These are phyloP conservation scores for Fusarium hostae DNA, from an alignment of 2,329 filamentous ascomycete genomes.

Conservation along the genomic window DNA sequence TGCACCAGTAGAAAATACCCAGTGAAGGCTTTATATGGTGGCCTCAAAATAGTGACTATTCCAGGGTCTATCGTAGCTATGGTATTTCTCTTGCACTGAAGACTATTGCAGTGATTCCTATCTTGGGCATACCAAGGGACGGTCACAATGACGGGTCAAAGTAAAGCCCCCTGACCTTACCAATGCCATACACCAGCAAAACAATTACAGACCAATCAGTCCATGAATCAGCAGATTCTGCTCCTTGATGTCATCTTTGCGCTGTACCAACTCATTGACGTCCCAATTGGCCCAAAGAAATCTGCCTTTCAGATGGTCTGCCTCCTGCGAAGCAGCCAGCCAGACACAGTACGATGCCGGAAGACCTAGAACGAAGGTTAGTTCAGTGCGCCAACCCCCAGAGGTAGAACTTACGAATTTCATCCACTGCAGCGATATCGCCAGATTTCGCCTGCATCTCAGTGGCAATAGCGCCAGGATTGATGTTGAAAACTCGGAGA, in stretches of 20 bases:
- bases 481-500: slow-evolving; percentile 1
- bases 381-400: too few relatives aligned
- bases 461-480: slow-evolving; percentile 2
- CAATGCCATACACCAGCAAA: too few relatives aligned
- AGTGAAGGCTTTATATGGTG: too few relatives aligned
- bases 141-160: too few relatives aligned
- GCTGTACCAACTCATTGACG: not conserved
- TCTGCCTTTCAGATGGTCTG: not conserved
- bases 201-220: not conserved
- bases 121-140: too few relatives aligned
- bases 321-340: not conserved
- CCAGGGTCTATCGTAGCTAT: too few relatives aligned
- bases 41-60: too few relatives aligned
- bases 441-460: slow-evolving; percentile 3
- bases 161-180: too few relatives aligned
- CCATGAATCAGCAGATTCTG: not conserved
- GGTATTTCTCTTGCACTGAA: too few relatives aligned
- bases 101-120: too few relatives aligned
- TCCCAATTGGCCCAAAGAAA: slow-evolving; percentile 13
- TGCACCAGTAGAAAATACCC: too few relatives aligned
- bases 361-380: not conserved
- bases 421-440: not conserved
- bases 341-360: slow-evolving; percentile 9
- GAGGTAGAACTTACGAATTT: not conserved
- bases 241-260: not conserved